Base-by-base conservation (phyloP, 192 early-diverging fungal genomes). In the Coemansia umbellata region DNA sequence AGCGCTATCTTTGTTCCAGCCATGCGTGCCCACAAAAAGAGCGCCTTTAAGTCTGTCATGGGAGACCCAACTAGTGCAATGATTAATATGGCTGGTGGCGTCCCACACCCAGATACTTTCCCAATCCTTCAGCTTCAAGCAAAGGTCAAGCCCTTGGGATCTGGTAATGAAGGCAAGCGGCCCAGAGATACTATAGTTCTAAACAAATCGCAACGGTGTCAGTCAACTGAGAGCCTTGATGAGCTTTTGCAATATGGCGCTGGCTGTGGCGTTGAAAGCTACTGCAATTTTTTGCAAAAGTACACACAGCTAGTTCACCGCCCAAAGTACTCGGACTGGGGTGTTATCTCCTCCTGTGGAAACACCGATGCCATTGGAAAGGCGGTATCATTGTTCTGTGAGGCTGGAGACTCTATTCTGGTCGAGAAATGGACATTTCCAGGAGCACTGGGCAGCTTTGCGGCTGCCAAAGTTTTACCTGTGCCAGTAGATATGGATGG, bases 61-160 rank as follows among this genome's bases (percentile, higher is more conserved):
- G 72, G 65, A 36, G 60, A 40, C 47, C 72, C 65, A 13, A 75
- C 65, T 9, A 48, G 59, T 13, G 37, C 65, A 19, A 83, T 84
- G 79, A 74, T 90, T 48, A 84, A 85, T 31, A 74, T 90, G 31
- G 86, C 83, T 1, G 86, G 85, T 26, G 88, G 88, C 7, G 73
- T 84, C 41, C 88, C 87, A 0, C 80, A 85, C 33, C 74, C 80
- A 3, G 58, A 50, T 15, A 80, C 84, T 14, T 88, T 88, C 48
- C 85, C 87, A 7, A 81, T 86, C 43, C 66, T 62, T 4, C 77
- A 79, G 35, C 66, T 89, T 39, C 69, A 55, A 31, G 67, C 83
- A 23, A 79, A 55, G 5, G 66, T 85, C 6, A 55, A 83, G 14
- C 26, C 59, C 3, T 47, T 59, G 8, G n/a, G 7, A 26, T 27